Evolutionary conservation across 2,329 filamentous ascomycete genomes (phyloP).

Genomic region (Calonectria hawksworthii): DNA sequence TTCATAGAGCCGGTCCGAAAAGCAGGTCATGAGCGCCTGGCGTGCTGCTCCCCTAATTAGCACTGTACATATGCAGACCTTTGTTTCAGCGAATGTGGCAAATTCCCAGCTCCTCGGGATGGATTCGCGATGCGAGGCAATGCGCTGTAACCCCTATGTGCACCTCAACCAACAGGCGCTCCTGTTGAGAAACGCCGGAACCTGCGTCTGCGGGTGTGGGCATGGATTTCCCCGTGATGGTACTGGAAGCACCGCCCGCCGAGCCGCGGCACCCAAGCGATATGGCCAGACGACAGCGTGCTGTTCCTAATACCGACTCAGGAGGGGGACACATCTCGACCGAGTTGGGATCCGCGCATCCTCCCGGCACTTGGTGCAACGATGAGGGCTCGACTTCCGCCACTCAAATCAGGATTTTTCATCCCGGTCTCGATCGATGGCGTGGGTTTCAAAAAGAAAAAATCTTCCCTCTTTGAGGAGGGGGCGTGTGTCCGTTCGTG

Average conservation of each 20-base stretch:
- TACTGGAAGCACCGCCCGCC: conserved; percentile 10
- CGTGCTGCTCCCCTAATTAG: background rate
- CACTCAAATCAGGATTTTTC: conserved; percentile 30
- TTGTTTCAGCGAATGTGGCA: conserved; percentile 19
- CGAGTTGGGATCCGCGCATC: conserved; percentile 25
- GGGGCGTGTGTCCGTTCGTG: conserved; percentile 4
- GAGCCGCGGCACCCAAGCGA: background rate
- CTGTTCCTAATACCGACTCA: background rate
- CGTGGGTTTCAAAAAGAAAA: conserved; percentile 33
- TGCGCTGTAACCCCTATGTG: conserved; percentile 13
- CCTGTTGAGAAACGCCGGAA: background rate
- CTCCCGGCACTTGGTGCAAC: conserved; percentile 36
- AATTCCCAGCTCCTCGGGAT: conserved; percentile 22
- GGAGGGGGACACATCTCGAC: conserved; percentile 1
- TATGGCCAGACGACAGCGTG: background rate
- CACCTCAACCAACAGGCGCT: background rate
- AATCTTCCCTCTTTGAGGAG: background rate
- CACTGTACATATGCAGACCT: background rate
- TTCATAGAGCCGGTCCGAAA: conserved; percentile 18
- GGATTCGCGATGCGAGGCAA: conserved; percentile 11
- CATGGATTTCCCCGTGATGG: background rate
- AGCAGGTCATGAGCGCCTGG: background rate
- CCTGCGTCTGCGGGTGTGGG: background rate
- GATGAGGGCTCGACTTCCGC: conserved; percentile 28
- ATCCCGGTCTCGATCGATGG: conserved; percentile 37